Evolutionary conservation across 2,329 filamentous ascomycete genomes (phyloP), one percentile per base, ranked within the genome.

Genomic region (Aspergillus piperis): DNA sequence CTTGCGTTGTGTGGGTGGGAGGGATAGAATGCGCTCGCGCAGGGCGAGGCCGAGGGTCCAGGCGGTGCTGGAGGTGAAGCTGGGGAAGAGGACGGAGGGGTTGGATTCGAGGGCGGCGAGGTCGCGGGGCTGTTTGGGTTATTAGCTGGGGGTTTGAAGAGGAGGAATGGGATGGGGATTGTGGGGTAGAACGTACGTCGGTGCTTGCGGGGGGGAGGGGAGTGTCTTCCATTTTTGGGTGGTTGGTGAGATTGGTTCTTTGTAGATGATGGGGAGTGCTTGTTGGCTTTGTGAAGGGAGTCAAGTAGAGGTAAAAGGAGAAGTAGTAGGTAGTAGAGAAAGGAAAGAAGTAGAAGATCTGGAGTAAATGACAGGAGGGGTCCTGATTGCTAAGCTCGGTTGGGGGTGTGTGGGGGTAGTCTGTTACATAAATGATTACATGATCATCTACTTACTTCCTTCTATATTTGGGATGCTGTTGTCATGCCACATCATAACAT

Each of bases 61-160:
- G 51, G 78, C 78, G 3, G 74, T 76, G 17, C 67, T 67, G 19
- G 75, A 61, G 19, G 75, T 78, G 71, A 80, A 80, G 53, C 66
- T 62, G 11, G 68, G 64, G 66, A 80, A 77, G 65, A 70, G 65
- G 4, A 70, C 63, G 2, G 66, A 57, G 5, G 68, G 13, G 58
- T 70, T 72, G 59, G 62, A 59, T 68, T 77, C 74, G 62, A 69
- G 66, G 19, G 71, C 60, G 38, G 71, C 62, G 32, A 76, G 72
- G 51, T 64, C 59, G 42, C 57, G 36, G 48, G 66, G 62, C 74
- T 76, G 48, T 55, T 27, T n/a, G n/a, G n/a, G n/a, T n/a, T n/a
- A n/a, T 61, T 52, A 42, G 32, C 32, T 38, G 54, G 44, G 49
- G 27, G 57, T 39, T 39, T 52, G 56, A 50, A 25, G 36, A 25